Conservation (phyloP, 1,139 yeast species). For the Pichia sp. region DNA sequence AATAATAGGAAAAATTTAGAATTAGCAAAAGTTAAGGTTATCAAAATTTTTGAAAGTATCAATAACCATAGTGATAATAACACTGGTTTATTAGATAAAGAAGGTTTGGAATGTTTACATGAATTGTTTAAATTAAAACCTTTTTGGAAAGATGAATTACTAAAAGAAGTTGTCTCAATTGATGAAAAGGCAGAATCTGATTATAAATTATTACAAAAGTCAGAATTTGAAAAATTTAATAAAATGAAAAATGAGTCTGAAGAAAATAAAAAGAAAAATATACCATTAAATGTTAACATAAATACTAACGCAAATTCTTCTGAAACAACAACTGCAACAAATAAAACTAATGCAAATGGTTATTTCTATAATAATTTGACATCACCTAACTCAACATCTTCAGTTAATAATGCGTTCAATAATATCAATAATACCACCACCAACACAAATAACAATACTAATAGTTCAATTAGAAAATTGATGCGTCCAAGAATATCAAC, state of each 20-base stretch:
- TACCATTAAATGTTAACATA: neutral
- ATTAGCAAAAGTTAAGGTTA: conserved; percentile 22
- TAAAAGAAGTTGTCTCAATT: conserved; percentile 23
- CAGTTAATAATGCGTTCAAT: neutral
- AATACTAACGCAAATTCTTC: neutral
- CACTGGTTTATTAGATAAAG: conserved; percentile 30
- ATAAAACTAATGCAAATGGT: conserved; percentile 11
- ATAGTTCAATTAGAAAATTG: neutral
- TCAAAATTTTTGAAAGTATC: conserved; percentile 26
- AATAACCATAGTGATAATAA: conserved; percentile 27
- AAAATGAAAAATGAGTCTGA: conserved; percentile 19
- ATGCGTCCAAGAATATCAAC: conserved; percentile 9
- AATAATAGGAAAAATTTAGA: conserved; percentile 30
- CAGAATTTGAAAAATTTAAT: conserved; percentile 20
- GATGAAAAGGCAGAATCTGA: conserved; percentile 31
- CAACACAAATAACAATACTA: neutral
- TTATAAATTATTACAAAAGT: conserved; percentile 30
- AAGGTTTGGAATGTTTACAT: conserved; percentile 27
- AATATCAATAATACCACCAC: neutral
- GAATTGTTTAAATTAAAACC: conserved; percentile 25
- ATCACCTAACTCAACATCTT: neutral
- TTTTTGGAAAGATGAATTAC: conserved; percentile 27
- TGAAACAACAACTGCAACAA: conserved; percentile 12
- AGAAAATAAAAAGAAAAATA: conserved; percentile 10
- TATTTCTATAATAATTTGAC: conserved; percentile 10